Evolutionary conservation across 2,329 filamentous ascomycete genomes (phyloP).

Genomic region (Colletotrichum tropicale): DNA sequence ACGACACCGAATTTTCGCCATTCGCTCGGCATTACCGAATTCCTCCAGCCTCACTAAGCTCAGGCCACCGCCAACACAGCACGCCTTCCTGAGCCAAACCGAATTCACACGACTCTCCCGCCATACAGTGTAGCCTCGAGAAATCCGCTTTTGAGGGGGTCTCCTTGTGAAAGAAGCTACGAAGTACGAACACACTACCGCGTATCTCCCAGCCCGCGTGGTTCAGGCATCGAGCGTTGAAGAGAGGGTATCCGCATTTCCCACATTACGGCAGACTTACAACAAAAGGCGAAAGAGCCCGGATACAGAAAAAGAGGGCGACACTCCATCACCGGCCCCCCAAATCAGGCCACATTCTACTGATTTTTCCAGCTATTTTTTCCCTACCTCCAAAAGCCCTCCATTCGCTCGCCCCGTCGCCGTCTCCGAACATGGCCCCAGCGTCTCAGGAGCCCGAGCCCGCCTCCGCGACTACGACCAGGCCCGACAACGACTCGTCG

Average conservation of each 20-base stretch:
- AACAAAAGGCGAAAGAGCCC: background rate
- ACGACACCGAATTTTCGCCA: conserved; percentile 8
- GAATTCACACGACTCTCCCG: background rate
- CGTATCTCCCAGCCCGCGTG: background rate
- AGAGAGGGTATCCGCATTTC: conserved; percentile 9
- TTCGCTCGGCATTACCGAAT: conserved; percentile 3
- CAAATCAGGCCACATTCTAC: conserved; percentile 17
- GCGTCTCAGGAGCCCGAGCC: conserved; percentile 14
- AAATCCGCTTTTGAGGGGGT: background rate
- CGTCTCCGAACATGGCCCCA: conserved; percentile 19
- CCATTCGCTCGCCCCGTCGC: conserved; percentile 8
- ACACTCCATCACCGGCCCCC: conserved; percentile 5
- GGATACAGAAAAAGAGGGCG: conserved; percentile 15
- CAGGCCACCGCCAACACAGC: background rate
- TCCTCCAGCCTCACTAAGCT: background rate
- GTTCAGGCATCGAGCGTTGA: background rate
- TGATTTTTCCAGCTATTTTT: background rate
- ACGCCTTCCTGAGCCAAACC: background rate
- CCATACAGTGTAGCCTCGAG: background rate
- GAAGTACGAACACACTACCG: background rate
- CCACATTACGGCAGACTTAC: conserved; percentile 1
- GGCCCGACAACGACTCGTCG: conserved; percentile 14
- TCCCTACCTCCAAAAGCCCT: background rate
- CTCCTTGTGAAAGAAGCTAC: background rate
- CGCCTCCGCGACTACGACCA: conserved; percentile 18